Evolutionary conservation across 2,329 filamentous ascomycete genomes (phyloP).

Genomic region (Aspergillus persii): DNA sequence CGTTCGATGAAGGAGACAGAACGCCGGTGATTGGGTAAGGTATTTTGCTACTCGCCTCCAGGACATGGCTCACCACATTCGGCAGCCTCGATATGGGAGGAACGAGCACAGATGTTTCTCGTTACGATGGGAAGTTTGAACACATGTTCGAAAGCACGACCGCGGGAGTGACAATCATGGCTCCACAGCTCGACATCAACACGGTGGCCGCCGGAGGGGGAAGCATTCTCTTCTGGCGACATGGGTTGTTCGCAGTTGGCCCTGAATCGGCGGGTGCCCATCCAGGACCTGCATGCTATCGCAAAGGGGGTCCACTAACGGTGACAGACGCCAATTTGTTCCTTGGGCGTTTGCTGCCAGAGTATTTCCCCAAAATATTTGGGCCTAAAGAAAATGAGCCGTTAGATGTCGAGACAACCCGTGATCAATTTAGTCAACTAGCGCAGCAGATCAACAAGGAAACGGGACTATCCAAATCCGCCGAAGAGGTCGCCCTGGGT

Average conservation of each 20-base stretch:
- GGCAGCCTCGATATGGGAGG: slow-evolving; percentile 79
- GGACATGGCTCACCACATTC: too few species aligned
- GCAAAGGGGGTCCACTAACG: slow-evolving; percentile 82
- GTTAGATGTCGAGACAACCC: too few species aligned
- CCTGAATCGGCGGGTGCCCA: slow-evolving; percentile 87
- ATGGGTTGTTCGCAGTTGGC: slow-evolving; percentile 84
- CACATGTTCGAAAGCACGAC: slow-evolving; percentile 63
- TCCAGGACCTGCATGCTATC: slow-evolving; percentile 85
- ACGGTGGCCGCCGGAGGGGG: slow-evolving; percentile 72
- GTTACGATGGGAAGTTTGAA: slow-evolving; percentile 82
- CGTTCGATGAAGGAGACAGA: slow-evolving; percentile 74
- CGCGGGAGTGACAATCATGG: neutral
- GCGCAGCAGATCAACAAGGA: neutral
- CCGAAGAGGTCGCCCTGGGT: neutral
- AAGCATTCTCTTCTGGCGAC: slow-evolving; percentile 70
- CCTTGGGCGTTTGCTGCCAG: slow-evolving; percentile 75
- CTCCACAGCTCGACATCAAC: neutral
- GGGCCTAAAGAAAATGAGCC: slow-evolving; percentile 49
- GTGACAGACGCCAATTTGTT: slow-evolving; percentile 93
- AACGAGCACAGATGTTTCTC: slow-evolving; percentile 83
- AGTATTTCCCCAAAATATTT: slow-evolving; percentile 83
- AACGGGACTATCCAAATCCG: neutral
- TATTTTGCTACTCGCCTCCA: neutral
- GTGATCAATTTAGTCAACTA: too few species aligned
- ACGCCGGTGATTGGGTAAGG: slow-evolving; percentile 71